Conservation (phyloP, 2,329 filamentous ascomycete species). For the Madurella fahalii region DNA sequence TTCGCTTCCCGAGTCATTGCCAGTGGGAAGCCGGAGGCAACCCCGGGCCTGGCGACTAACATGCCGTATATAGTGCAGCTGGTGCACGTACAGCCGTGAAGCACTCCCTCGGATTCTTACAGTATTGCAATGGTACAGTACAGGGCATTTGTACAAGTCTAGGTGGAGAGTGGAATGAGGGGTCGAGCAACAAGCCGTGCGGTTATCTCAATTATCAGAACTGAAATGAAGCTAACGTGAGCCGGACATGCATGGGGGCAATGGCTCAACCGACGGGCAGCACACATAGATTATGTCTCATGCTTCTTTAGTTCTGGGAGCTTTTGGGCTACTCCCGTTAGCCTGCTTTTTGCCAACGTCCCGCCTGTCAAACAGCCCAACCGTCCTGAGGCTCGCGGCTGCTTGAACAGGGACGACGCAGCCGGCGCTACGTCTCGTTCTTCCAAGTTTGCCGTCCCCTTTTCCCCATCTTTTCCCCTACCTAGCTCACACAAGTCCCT, state of each 20-base stretch:
- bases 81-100: no score
- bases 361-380: slow-evolving; percentile 6
- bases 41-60: no score
- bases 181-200: background rate
- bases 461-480: no score
- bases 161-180: background rate
- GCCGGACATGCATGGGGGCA: background rate
- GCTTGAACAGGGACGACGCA: slow-evolving; percentile 3
- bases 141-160: no score
- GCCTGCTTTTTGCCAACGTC: background rate
- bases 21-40: no score
- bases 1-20: no score
- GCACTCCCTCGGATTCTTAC: no score
- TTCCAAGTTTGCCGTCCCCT: background rate
- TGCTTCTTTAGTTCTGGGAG: no score
- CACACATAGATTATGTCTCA: background rate
- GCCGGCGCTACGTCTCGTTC: slow-evolving; percentile 13
- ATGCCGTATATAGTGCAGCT: no score
- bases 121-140: no score
- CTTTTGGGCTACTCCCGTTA: background rate
- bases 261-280: background rate
- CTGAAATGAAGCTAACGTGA: background rate
- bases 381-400: slow-evolving; percentile 4
- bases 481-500: no score
- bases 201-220: background rate